phyloP scores from a whole-genome alignment of 495 filamentous ascomycete genomes.

The Penicillium daleae region DNA sequence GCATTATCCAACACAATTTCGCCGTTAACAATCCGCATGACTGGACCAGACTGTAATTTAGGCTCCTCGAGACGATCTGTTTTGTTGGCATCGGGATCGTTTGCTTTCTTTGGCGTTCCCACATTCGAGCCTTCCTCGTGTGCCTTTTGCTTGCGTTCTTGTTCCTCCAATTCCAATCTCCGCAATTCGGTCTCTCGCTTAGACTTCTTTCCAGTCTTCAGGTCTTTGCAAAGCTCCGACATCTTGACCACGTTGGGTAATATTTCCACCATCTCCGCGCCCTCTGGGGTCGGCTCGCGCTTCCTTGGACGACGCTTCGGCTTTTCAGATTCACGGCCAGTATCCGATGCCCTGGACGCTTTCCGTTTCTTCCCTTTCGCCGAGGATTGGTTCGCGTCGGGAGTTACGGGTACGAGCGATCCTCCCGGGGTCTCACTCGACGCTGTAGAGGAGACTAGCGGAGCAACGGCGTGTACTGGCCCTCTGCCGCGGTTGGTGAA shows the following conservation, averaged over 20 bases:
- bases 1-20: constrained; percentile 78
- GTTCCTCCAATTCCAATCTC: constrained; percentile 56
- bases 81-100: constrained; percentile 26
- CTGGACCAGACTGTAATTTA: constrained; percentile 47
- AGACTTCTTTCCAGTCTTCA: constrained; percentile 79
- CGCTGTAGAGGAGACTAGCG: constrained; percentile 1
- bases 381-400: constrained; percentile 19
- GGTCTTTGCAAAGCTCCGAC: constrained; percentile 78
- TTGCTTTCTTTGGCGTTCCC: constrained; percentile 37
- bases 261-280: constrained; percentile 73
- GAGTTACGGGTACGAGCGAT: constrained; percentile 11
- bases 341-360: constrained; percentile 30
- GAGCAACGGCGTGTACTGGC: constrained; percentile 13
- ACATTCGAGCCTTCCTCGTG: constrained; percentile 38
- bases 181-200: constrained; percentile 65
- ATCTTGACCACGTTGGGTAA: constrained; percentile 73
- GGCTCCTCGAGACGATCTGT: constrained; percentile 26
- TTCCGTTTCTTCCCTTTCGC: constrained; percentile 34
- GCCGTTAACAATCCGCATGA: constrained; percentile 78
- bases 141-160: constrained; percentile 50
- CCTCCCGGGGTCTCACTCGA: not conserved
- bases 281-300: constrained; percentile 72
- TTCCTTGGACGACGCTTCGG: constrained; percentile 35
- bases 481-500: constrained; percentile 12
- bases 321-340: constrained; percentile 31